These are phyloP conservation scores for Aspergillus fumigatus DNA, from an alignment of 2,329 filamentous ascomycete species.

Conservation along the genomic window DNA sequence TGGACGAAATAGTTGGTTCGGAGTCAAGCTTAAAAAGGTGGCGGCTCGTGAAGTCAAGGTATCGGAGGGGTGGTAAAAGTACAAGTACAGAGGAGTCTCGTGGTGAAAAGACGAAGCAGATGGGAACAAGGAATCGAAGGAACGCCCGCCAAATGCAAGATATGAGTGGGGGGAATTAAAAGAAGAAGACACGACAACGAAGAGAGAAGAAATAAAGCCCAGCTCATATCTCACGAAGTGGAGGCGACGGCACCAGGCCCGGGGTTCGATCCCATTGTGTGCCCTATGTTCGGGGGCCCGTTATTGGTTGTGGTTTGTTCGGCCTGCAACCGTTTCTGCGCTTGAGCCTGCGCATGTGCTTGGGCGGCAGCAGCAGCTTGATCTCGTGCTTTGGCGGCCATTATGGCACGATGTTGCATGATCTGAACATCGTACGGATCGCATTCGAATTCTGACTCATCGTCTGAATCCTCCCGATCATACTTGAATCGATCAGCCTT, in stretches of 20 bases:
- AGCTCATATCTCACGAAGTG: slow-evolving; percentile 28
- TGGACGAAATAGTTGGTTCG: neutral
- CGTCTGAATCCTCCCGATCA: slow-evolving; percentile 78
- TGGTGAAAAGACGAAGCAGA: slow-evolving; percentile 7
- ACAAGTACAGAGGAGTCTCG: slow-evolving; percentile 21
- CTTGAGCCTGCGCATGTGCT: slow-evolving; percentile 38
- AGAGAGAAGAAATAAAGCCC: slow-evolving; percentile 17
- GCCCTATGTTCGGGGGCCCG: slow-evolving; percentile 17
- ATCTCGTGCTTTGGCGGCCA: slow-evolving; percentile 41
- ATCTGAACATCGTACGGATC: slow-evolving; percentile 62
- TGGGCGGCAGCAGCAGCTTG: slow-evolving; percentile 40
- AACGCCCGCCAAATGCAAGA: slow-evolving; percentile 34
- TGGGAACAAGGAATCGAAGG: slow-evolving; percentile 13
- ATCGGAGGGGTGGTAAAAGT: slow-evolving; percentile 23
- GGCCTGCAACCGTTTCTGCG: slow-evolving; percentile 33
- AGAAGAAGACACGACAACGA: slow-evolving; percentile 9
- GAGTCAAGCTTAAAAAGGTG: slow-evolving; percentile 3
- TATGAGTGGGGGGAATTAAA: slow-evolving; percentile 13
- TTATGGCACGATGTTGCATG: slow-evolving; percentile 53
- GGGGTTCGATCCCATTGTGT: slow-evolving; percentile 27
- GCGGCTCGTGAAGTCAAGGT: slow-evolving; percentile 6
- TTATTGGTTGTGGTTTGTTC: slow-evolving; percentile 29
- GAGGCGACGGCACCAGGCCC: slow-evolving; percentile 26
- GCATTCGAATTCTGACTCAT: slow-evolving; percentile 67
- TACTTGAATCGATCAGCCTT: slow-evolving; percentile 75